phyloP scores from a whole-genome alignment of 129 eudicot species.

The Saussurea involucrata region DNA sequence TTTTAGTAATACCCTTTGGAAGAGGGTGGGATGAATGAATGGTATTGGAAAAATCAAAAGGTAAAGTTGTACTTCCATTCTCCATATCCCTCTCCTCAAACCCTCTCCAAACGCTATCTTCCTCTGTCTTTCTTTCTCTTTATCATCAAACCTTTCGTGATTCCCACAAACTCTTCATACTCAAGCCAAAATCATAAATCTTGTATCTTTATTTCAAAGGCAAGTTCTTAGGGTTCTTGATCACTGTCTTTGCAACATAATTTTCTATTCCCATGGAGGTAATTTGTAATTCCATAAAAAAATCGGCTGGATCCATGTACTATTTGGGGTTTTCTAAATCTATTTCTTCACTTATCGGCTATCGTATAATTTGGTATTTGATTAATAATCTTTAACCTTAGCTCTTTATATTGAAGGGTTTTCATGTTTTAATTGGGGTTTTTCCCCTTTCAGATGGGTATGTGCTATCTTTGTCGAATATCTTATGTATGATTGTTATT shows the following conservation, averaged over 20 bases:
- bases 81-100: slow-evolving; percentile 18
- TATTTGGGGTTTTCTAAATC: neutral
- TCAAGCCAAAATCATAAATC: neutral
- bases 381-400: neutral
- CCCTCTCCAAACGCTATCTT: slow-evolving; percentile 28
- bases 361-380: neutral
- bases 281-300: neutral
- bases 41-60: slow-evolving; percentile 35
- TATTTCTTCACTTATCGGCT: neutral
- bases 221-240: slow-evolving; percentile 15
- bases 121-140: neutral
- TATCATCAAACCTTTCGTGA: slow-evolving; percentile 15
- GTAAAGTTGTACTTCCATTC: slow-evolving; percentile 28
- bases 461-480: slow-evolving; percentile 8
- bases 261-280: slow-evolving; percentile 24
- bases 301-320: slow-evolving; percentile 4
- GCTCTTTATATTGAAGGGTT: slow-evolving; percentile 14
- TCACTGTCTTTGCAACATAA: slow-evolving; percentile 10
- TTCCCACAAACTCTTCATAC: neutral
- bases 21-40: slow-evolving; percentile 23
- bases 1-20: neutral
- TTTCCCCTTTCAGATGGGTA: slow-evolving; percentile 8
- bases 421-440: neutral
- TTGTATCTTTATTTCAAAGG: neutral
- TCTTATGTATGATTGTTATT: neutral